Percentiles rank a stretch among this genome's conserved stretches.
phyloP scores from a whole-genome alignment of 2,329 filamentous ascomycete genomes.

The Penicillium sp. region DNA sequence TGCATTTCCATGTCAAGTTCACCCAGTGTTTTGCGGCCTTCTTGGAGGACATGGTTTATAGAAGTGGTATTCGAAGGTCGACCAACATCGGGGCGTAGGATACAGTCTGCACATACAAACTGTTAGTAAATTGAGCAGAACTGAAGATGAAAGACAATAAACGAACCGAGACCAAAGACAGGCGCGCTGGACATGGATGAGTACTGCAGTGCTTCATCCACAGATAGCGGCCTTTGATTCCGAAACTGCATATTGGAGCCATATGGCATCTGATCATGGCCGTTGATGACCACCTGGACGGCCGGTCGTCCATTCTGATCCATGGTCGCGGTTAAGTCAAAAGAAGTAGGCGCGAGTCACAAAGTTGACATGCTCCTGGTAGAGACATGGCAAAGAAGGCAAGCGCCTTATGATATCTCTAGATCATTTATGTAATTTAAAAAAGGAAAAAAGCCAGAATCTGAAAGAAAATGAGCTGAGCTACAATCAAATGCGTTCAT shows the following conservation, averaged over 20 bases:
- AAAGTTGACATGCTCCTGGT: slow-evolving; percentile 22
- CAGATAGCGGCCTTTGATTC: slow-evolving; percentile 33
- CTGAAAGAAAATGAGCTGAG: slow-evolving; percentile 7
- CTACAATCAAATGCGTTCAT: slow-evolving; percentile 14
- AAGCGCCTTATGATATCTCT: slow-evolving; percentile 17
- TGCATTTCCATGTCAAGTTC: slow-evolving; percentile 63
- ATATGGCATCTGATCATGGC: slow-evolving; percentile 24
- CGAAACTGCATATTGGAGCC: slow-evolving; percentile 22
- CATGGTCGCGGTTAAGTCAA: slow-evolving; percentile 27
- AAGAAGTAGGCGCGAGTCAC: slow-evolving; percentile 20
- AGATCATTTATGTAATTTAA: slow-evolving; percentile 9
- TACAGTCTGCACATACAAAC: slow-evolving; percentile 28
- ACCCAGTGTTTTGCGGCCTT: slow-evolving; percentile 50
- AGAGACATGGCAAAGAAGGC: slow-evolving; percentile 27
- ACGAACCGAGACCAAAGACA: slow-evolving; percentile 39
- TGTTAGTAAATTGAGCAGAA: slow-evolving; percentile 18
- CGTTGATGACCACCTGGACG: slow-evolving; percentile 38
- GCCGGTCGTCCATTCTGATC: slow-evolving; percentile 34
- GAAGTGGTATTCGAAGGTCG: slow-evolving; percentile 34
- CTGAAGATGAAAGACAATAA: slow-evolving; percentile 2
- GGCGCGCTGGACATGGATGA: slow-evolving; percentile 45
- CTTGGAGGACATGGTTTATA: slow-evolving; percentile 43
- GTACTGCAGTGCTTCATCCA: slow-evolving; percentile 43
- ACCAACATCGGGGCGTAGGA: slow-evolving; percentile 36
- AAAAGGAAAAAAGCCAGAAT: neutral